Conservation (phyloP, 805 yeast species). For the Kodamaea lidongshanica region DNA sequence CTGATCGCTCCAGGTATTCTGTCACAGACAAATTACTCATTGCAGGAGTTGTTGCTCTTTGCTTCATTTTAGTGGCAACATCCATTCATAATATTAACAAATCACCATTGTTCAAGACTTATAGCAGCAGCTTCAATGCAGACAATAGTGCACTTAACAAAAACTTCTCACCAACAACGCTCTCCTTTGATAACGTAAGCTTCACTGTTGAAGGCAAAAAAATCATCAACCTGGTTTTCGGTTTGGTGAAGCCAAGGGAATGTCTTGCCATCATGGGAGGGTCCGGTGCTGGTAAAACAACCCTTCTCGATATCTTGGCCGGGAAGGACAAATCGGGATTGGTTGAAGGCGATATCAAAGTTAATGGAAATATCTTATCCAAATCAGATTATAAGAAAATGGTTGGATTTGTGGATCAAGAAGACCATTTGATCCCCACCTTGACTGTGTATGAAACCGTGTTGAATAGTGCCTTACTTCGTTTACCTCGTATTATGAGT, state of each 20-base stretch:
- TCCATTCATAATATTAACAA: slow-evolving; percentile 46
- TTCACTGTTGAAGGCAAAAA: slow-evolving; percentile 45
- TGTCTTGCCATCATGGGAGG: slow-evolving; percentile 97
- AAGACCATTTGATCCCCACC: slow-evolving; percentile 84
- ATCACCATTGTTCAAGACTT: slow-evolving; percentile 53
- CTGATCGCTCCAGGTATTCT: slow-evolving; percentile 44
- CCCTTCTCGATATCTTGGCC: slow-evolving; percentile 85
- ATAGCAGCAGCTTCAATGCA: slow-evolving; percentile 24
- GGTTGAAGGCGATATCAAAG: slow-evolving; percentile 58
- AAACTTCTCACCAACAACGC: slow-evolving; percentile 57
- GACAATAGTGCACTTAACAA: slow-evolving; percentile 41
- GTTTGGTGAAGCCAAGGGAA: slow-evolving; percentile 79
- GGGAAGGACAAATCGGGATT: slow-evolving; percentile 77
- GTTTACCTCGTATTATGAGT: slow-evolving; percentile 81
- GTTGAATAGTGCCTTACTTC: slow-evolving; percentile 78
- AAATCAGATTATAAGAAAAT: slow-evolving; percentile 51
- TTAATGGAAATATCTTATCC: slow-evolving; percentile 60
- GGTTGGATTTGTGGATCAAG: slow-evolving; percentile 95
- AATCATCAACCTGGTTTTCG: slow-evolving; percentile 62
- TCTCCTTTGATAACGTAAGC: slow-evolving; percentile 68
- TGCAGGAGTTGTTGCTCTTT: slow-evolving; percentile 36
- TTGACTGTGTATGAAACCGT: slow-evolving; percentile 95
- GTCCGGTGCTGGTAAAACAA: slow-evolving; percentile 97
- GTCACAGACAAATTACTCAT: slow-evolving; percentile 44
- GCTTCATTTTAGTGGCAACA: slow-evolving; percentile 37